A percentile compares a stretch with the other conserved stretches of the same genome.
phyloP scores from a whole-genome alignment of 352 stramenopile genomes.

The Globisporangium camurandrum region DNA sequence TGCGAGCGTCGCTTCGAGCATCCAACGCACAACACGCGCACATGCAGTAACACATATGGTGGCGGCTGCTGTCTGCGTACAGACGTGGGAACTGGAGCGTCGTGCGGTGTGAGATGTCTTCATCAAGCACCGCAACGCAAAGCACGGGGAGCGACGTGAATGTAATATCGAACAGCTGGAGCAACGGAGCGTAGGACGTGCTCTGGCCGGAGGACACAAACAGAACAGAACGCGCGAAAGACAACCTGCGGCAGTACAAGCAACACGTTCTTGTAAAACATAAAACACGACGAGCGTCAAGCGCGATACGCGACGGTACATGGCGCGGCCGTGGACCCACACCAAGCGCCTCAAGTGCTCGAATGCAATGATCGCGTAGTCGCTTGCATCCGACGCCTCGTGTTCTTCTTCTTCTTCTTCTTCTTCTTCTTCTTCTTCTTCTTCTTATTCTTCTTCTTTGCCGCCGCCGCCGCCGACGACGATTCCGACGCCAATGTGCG shows the following conservation, averaged over 20 bases:
- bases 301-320: constrained; percentile 54
- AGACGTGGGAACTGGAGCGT: constrained; percentile 37
- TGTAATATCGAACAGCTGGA: constrained; percentile 77
- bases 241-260: constrained; percentile 78
- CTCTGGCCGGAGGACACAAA: constrained; percentile 77
- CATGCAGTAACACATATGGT: constrained; percentile 51
- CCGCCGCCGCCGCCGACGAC: no score
- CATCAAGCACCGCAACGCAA: constrained; percentile 46
- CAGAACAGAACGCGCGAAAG: constrained; percentile 53
- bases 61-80: constrained; percentile 43
- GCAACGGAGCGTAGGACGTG: constrained; percentile 67
- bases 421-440: no score
- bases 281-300: constrained; percentile 77
- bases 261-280: constrained; percentile 87
- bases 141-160: constrained; percentile 72
- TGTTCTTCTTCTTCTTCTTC: constrained; percentile 65
- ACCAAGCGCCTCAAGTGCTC: constrained; percentile 77
- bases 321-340: constrained; percentile 79
- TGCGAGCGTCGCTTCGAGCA: constrained; percentile 40
- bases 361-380: constrained; percentile 89
- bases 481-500: constrained; percentile 59
- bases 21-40: constrained; percentile 37
- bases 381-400: constrained; percentile 84
- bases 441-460: no score
- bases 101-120: constrained; percentile 42